Conservation (phyloP, 2,329 filamentous ascomycete species). For the Alternaria infectoria region DNA sequence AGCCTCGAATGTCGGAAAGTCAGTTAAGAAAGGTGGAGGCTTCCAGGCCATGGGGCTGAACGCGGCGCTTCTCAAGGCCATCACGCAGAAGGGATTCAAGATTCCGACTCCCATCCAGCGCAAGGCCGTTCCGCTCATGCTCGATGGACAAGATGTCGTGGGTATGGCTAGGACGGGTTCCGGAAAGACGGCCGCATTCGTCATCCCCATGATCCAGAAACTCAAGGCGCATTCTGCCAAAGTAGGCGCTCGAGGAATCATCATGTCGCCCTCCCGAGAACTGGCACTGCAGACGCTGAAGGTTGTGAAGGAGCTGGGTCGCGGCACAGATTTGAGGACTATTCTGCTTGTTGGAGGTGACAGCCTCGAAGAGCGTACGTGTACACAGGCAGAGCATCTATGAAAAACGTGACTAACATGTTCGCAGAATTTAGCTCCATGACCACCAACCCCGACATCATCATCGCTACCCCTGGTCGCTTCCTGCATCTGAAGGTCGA, state of each 20-base stretch:
- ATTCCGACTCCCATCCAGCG: conserved; percentile 97
- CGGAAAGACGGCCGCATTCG: conserved; percentile 97
- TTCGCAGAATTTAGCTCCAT: conserved; percentile 77
- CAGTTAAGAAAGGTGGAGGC: conserved; percentile 92
- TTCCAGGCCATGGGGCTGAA: conserved; percentile 96
- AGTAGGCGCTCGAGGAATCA: conserved; percentile 83
- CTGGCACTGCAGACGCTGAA: conserved; percentile 93
- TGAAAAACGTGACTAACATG: conserved; percentile 1
- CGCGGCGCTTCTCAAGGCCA: conserved; percentile 83
- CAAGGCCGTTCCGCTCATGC: conserved; percentile 90
- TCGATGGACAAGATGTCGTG: conserved; percentile 93
- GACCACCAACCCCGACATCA: conserved; percentile 93
- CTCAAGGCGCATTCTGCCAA: conserved; percentile 86
- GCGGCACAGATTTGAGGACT: conserved; percentile 89
- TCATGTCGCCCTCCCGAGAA: conserved; percentile 92
- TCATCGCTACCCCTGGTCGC: conserved; percentile 95
- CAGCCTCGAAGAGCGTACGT: conserved; percentile 79
- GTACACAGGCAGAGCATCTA: neutral
- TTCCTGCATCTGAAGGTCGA: conserved; percentile 97
- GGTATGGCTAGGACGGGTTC: conserved; percentile 99
- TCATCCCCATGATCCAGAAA: conserved; percentile 97
- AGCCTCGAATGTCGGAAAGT: conserved; percentile 76
- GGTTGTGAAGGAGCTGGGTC: conserved; percentile 92
- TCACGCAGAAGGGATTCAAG: conserved; percentile 90
- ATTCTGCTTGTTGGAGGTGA: conserved; percentile 93